Evolutionary conservation across 441 rosid species (phyloP), one percentile per base, ranked within the genome.

Genomic region (Corymbia citriodora): DNA sequence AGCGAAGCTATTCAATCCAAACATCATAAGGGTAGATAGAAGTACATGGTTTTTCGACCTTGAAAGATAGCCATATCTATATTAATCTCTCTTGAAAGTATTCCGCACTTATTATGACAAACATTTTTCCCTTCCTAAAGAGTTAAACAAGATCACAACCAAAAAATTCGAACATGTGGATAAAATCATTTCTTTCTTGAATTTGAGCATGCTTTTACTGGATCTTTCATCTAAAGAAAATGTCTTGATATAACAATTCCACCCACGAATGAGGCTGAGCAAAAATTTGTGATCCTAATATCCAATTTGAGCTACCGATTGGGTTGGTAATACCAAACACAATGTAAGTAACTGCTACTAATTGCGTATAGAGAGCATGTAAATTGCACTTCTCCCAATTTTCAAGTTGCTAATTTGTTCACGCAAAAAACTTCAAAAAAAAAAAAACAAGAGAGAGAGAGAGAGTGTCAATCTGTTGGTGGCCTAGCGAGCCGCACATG

Each of bases 151-250:
- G 52, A 79, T 79, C 7, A 17, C 18, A 23, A 23, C 3, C 1
- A 5, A 6, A 10, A 27, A 79, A 40, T 36, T 36, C 1, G 16
- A 15, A 4, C 50, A 6, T 0, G 8, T 3, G 16, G 25, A 21
- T 21, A 6, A 6, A 21, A 74, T 74, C 49, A 40, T 3, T 6
- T 40, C 52, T 79, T 40, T 79, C 85, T 23, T 1, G n/a, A 79
- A 23, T 52, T 1, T 33, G 18, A 63, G 33, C 33, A 9, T 6
- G n/a, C 31, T 33, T 63, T 14, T 7, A 9, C 33, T 18, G 9
- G 33, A 13, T 29, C 72, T 29, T 14, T 29, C 33, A 2, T 29
- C 33, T 14, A 7, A 63, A 7, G 72, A 63, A 3, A 29, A 40
- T 27, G 13, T 29, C 72, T 10, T 40, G 5, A 40, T 25, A 27